Conservation (phyloP, 129 eudicot species). For the Pulicaria dysenterica region DNA sequence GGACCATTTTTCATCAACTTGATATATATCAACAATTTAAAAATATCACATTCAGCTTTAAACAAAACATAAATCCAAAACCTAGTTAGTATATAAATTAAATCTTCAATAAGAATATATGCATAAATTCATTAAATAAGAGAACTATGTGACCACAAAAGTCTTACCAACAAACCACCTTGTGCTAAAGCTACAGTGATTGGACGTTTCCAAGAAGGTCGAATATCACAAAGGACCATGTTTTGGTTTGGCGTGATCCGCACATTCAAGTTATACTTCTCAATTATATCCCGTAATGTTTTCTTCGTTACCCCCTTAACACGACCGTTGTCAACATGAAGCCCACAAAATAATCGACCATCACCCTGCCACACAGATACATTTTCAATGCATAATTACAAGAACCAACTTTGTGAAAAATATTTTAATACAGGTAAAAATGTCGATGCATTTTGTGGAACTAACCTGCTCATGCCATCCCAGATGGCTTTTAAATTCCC, state of each 20-base stretch:
- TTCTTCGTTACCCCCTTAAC: slow-evolving; percentile 78
- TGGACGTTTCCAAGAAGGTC: slow-evolving; percentile 78
- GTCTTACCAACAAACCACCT: slow-evolving; percentile 84
- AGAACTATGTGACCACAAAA: slow-evolving; percentile 5
- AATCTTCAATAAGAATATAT: background rate
- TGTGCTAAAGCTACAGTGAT: slow-evolving; percentile 90
- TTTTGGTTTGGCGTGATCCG: slow-evolving; percentile 96
- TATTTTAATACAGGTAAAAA: background rate
- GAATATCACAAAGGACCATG: slow-evolving; percentile 80
- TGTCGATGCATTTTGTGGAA: background rate
- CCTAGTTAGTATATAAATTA: background rate
- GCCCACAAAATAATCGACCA: slow-evolving; percentile 89
- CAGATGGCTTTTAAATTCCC: slow-evolving; percentile 93
- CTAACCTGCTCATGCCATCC: slow-evolving; percentile 98
- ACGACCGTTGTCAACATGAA: slow-evolving; percentile 97
- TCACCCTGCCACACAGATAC: slow-evolving; percentile 66
- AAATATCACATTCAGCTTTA: background rate
- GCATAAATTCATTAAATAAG: background rate
- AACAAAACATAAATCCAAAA: background rate
- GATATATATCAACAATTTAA: background rate
- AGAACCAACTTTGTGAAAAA: background rate
- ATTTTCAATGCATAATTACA: background rate
- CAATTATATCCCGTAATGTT: slow-evolving; percentile 79
- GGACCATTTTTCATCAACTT: background rate
- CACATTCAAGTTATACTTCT: slow-evolving; percentile 84